phyloP scores from a whole-genome alignment of 2,329 filamentous ascomycete species.

The Clonostachys byssicola region DNA sequence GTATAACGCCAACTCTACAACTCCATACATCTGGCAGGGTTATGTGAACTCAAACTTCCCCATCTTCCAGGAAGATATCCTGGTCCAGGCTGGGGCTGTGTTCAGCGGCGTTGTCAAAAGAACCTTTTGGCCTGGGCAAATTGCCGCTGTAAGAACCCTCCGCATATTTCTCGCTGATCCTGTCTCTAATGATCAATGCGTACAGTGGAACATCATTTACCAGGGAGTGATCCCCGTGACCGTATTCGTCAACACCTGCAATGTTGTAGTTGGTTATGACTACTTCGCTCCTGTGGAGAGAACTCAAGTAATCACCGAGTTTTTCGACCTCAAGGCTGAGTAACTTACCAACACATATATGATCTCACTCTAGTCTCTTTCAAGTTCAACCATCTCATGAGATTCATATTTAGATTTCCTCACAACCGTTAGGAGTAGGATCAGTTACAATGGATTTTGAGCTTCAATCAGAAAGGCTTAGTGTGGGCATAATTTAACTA shows the following conservation, averaged over 20 bases:
- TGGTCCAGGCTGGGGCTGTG: slow-evolving; percentile 15
- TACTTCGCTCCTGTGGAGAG: slow-evolving; percentile 19
- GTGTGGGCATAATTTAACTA: no score
- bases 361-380: no score
- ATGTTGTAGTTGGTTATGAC: slow-evolving; percentile 27
- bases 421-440: slow-evolving; percentile 4
- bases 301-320: slow-evolving; percentile 19
- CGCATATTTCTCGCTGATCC: neutral
- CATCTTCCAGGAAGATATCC: slow-evolving; percentile 18
- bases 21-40: slow-evolving; percentile 19
- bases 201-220: slow-evolving; percentile 30
- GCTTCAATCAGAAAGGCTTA: no score
- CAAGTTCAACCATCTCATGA: neutral
- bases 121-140: slow-evolving; percentile 7
- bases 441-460: no score
- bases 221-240: slow-evolving; percentile 25
- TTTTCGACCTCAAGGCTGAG: slow-evolving; percentile 18
- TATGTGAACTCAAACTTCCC: slow-evolving; percentile 31
- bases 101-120: slow-evolving; percentile 14
- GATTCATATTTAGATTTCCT: neutral
- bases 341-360: neutral
- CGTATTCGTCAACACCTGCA: slow-evolving; percentile 23
- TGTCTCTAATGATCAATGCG: accelerated
- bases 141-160: slow-evolving; percentile 15
- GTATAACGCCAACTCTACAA: slow-evolving; percentile 7